Evolutionary conservation across 495 filamentous ascomycete genomes (phyloP), one percentile per base, ranked within the genome.

Genomic region (Letharia columbiana): DNA sequence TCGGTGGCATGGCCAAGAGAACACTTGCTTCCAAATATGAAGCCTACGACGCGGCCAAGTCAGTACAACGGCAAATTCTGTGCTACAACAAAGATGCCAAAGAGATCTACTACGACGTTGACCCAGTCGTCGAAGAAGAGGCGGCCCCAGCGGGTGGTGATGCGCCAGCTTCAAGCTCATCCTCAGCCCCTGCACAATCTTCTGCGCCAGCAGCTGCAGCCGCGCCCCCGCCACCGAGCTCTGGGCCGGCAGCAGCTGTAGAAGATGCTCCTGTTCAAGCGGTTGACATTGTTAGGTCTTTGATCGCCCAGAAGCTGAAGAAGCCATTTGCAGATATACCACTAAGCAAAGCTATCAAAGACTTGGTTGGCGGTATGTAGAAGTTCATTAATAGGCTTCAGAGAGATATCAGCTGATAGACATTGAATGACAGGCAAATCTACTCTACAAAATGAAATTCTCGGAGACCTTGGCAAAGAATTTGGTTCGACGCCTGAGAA

Each of bases 11-110:
- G 94, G 94, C 94, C 59, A 94, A 92, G 79, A 84, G 94, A 67
- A 99, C 94, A 41, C 82, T 99, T 44, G 91, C 92, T 57, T 90
- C 92, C 70, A 98, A 98, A 77, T 99, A 99, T 78, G 95, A 99
- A 84, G 92, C 94, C 66, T 96, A 96, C 75, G 94, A 99, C 77
- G 94, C 95, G 40, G 94, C 94, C 40, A 92, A 91, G 71, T 96
- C 92, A 0, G 86, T 96, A 23, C 92, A 97, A 75, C 86, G 94
- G 70, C 92, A 98, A 77, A 98, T 99, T 76, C 86, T 98, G 50
- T 98, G 94, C 81, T 99, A 98, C 82, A 97, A 95, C 78, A 99
- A 99, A 77, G 94, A 99, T 74, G 91, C 92, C 13, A 97, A 96
- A 75, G 94, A 98, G 75, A 99, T 99, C 69, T 99, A 99, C 80